Conservation (phyloP, 2,329 filamentous ascomycete genomes). For the Rhytidhysteron rufulum region DNA sequence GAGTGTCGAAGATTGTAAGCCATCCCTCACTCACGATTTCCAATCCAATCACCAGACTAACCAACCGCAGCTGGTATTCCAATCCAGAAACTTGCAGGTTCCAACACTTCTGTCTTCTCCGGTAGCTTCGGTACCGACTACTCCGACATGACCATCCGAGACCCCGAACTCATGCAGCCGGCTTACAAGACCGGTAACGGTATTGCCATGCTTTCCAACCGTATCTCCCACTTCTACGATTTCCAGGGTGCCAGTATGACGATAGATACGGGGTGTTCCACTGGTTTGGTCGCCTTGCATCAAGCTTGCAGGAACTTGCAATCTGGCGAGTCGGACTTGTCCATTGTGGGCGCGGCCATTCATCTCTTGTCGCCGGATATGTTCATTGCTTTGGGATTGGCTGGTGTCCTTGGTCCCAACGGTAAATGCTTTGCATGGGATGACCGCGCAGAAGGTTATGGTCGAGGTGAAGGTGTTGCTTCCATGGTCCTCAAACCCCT, state of each 20-base stretch:
- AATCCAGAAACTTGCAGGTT: constrained; percentile 9
- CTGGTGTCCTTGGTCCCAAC: too few relatives aligned
- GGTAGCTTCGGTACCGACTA: constrained; percentile 6
- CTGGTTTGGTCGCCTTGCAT: too few relatives aligned
- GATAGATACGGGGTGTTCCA: too few relatives aligned
- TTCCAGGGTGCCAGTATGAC: constrained; percentile 2
- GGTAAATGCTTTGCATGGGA: constrained; percentile 21
- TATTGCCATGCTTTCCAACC: constrained; percentile 2
- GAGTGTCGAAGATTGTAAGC: constrained; percentile 3
- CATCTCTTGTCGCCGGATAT: not conserved
- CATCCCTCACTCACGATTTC: too few relatives aligned
- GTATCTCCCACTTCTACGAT: constrained; percentile 2
- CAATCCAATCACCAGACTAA: too few relatives aligned
- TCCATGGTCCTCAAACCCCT: not conserved
- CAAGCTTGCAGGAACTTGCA: too few relatives aligned
- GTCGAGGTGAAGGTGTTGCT: not conserved
- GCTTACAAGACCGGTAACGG: constrained; percentile 8
- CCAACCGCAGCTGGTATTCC: constrained; percentile 7
- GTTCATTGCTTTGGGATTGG: not conserved
- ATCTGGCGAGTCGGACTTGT: too few relatives aligned
- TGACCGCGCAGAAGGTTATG: too few relatives aligned
- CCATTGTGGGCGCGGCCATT: too few relatives aligned
- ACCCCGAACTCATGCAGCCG: constrained; percentile 3
- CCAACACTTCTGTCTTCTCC: constrained; percentile 9
- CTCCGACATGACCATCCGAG: constrained; percentile 3